Conservation (phyloP, 495 filamentous ascomycete genomes). For the Aspergillus funiculosus region DNA sequence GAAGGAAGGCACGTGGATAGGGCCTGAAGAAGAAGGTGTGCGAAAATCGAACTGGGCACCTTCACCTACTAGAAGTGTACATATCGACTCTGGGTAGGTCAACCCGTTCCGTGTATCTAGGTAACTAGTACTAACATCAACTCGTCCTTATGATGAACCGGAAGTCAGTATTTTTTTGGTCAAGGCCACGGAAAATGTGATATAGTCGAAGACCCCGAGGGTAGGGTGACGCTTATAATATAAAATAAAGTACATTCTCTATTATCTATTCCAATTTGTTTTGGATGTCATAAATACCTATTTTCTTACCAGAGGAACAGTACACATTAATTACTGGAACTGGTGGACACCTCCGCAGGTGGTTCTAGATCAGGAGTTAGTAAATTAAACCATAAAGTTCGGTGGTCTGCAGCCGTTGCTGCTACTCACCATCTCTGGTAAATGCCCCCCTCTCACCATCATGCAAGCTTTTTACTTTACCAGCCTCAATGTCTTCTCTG, state of each 20-base stretch:
- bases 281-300: conserved; percentile 33
- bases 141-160: too few relatives aligned
- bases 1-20: too few relatives aligned
- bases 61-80: too few relatives aligned
- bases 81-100: too few relatives aligned
- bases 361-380: conserved; percentile 43
- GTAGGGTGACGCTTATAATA: too few relatives aligned
- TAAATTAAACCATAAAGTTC: conserved; percentile 4
- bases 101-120: too few relatives aligned
- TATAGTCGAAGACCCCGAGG: too few relatives aligned
- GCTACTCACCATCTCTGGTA: conserved; percentile 60
- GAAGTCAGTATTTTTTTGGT: too few relatives aligned
- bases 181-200: too few relatives aligned
- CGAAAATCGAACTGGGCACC: too few relatives aligned
- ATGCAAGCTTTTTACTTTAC: conserved; percentile 63
- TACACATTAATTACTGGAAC: conserved; percentile 27
- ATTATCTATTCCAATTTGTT: conserved; percentile 34
- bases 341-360: conserved; percentile 51
- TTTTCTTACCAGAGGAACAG: conserved; percentile 42
- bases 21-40: too few relatives aligned
- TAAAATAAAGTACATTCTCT: conserved; percentile 18
- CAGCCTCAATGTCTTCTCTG: conserved; percentile 71
- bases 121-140: too few relatives aligned
- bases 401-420: not conserved
- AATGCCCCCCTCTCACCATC: conserved; percentile 66